These are phyloP conservation scores for Pythium dissotocum DNA, from an alignment of 352 stramenopile species.

Conservation along the genomic window DNA sequence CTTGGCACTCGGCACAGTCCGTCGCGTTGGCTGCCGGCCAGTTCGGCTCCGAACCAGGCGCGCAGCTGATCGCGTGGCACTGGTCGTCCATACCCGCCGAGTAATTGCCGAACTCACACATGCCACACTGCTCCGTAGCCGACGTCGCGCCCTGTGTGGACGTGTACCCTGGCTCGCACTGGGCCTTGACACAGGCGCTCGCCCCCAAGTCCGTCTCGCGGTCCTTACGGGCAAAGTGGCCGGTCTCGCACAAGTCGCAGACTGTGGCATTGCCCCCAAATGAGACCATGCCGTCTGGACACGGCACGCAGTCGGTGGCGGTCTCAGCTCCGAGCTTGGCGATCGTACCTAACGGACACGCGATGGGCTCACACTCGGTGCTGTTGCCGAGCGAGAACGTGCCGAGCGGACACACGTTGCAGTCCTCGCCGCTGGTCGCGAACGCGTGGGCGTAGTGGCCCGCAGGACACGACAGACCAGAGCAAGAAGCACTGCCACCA, in stretches of 20 bases:
- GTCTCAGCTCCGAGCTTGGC: conserved; percentile 33
- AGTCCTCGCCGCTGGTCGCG: conserved; percentile 35
- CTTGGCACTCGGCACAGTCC: conserved; percentile 33
- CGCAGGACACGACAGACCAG: conserved; percentile 28
- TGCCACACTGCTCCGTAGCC: conserved; percentile 25
- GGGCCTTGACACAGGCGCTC: conserved; percentile 26
- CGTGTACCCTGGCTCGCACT: conserved; percentile 30
- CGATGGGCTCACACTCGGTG: conserved; percentile 26
- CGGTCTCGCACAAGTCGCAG: conserved; percentile 29
- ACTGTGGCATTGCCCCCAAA: conserved; percentile 25
- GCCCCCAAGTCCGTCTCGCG: conserved; percentile 29
- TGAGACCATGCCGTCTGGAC: conserved; percentile 34
- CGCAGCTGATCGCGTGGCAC: conserved; percentile 37
- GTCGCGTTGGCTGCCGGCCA: conserved; percentile 19
- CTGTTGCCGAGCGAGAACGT: conserved; percentile 38
- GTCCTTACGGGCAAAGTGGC: conserved; percentile 28
- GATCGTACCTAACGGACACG: conserved; percentile 35
- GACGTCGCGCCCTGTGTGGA: conserved; percentile 21
- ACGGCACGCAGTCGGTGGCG: conserved; percentile 34
- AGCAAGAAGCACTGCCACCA: conserved; percentile 30
- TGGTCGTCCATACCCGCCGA: conserved; percentile 32
- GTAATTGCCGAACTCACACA: conserved; percentile 37
- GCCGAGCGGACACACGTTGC: conserved; percentile 33
- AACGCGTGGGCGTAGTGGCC: conserved; percentile 31
- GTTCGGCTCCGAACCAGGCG: conserved; percentile 32